Evolutionary conservation across 2,329 filamentous ascomycete species (phyloP).

Genomic region (Fusarium odoratissimum): DNA sequence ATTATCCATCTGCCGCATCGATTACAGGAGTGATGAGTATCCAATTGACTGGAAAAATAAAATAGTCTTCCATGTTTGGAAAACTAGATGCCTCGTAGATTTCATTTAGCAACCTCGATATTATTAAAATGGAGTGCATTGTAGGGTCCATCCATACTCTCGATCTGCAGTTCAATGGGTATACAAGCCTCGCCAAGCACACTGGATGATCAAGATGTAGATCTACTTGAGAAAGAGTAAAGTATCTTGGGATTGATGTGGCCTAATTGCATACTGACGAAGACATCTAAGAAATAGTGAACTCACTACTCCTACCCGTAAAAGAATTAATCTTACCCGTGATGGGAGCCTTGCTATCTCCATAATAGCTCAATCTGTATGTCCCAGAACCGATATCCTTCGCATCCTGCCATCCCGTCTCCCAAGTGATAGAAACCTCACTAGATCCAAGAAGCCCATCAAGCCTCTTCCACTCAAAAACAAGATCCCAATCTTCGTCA

Average conservation of each 20-base stretch:
- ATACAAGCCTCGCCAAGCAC: too few relatives aligned
- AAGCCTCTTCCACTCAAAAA: constrained; percentile 11
- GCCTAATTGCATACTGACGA: accelerated
- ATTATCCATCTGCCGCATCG: neutral
- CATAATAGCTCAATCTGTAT: neutral
- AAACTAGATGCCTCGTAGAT: too few relatives aligned
- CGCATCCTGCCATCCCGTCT: constrained; percentile 1
- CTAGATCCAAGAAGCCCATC: constrained; percentile 1
- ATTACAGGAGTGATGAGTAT: neutral
- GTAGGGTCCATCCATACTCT: neutral
- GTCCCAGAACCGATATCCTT: neutral
- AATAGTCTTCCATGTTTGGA: accelerated
- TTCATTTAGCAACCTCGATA: neutral
- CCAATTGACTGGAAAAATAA: neutral
- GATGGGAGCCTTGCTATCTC: neutral
- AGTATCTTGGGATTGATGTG: neutral
- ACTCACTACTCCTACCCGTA: constrained; percentile 1
- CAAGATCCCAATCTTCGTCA: constrained; percentile 13
- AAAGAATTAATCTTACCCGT: neutral
- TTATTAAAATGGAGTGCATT: neutral
- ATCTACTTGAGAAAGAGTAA: too few relatives aligned
- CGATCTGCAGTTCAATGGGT: too few relatives aligned
- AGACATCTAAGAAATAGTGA: neutral
- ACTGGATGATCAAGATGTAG: too few relatives aligned
- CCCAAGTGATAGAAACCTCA: neutral